Base-by-base conservation (phyloP, 2,329 filamentous ascomycete species). In the Fusarium sp. region DNA sequence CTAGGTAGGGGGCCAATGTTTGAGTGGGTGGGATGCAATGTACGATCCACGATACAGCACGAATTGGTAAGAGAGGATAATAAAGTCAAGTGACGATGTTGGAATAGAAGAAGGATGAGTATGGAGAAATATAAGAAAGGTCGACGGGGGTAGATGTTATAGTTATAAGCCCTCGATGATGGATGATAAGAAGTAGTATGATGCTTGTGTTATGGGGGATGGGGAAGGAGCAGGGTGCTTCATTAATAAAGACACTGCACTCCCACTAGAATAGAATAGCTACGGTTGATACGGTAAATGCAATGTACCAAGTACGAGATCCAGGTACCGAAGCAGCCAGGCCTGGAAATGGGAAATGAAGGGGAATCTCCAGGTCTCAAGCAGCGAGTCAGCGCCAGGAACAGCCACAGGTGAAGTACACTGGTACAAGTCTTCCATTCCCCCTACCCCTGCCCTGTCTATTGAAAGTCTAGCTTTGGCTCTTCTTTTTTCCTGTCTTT, bases 231-330 rank as follows among this genome's bases (percentile, higher is more conserved):
- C 52, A 62, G 56, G 65, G 65, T 69, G 61, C 36, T 67, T 66
- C 48, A 63, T 69, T 69, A 68, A 68, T 69, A 62, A 67, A 67
- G 65, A 68, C 55, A 59, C 66, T 47, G 34, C 45, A 45, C 38
- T 56, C 58, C 40, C 28, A 21, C 56, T 49, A 58, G 54, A 55
- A 53, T 45, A 60, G 39, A 40, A 38, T 23, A 20, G 17, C 36
- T 45, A 30, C 43, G 40, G 40, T 59, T 32, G 39, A 39, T 42
- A 40, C 48, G 48, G 46, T 52, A 45, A 34, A 30, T 32, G 36
- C 19, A 63, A 68, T 61, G 65, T 68, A 68, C 65, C 65, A 50
- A 54, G 65, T 68, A 68, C 65, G 61, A 60, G 51, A 62, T 57
- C 52, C 60, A 68, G 60, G 60, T 65, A 67, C 42, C 10, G 32